Conservation (phyloP, 2,329 filamentous ascomycete species). For the Colletotrichum trifolii region DNA sequence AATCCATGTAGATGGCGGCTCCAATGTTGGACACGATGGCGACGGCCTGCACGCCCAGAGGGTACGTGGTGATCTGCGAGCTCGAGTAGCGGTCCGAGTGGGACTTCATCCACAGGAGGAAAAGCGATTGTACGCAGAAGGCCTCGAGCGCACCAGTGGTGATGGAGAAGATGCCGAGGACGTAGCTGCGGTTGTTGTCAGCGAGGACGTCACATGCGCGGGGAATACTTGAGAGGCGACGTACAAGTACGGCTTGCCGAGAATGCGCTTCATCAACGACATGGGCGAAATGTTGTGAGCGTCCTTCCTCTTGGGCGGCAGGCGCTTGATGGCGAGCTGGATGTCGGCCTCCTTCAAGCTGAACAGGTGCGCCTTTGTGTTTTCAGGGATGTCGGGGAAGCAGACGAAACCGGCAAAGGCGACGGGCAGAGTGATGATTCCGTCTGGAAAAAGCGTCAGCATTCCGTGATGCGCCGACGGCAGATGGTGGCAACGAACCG, state of each 20-base stretch:
- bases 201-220: neutral
- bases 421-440: constrained; percentile 63
- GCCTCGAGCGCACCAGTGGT: constrained; percentile 49
- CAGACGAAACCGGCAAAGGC: constrained; percentile 61
- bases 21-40: constrained; percentile 50
- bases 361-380: constrained; percentile 49
- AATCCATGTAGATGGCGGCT: constrained; percentile 48
- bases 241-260: constrained; percentile 44
- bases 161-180: constrained; percentile 51
- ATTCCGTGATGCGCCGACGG: neutral
- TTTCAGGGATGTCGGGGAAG: constrained; percentile 61
- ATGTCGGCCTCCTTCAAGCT: constrained; percentile 40
- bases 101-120: constrained; percentile 44
- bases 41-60: constrained; percentile 50
- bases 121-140: constrained; percentile 40
- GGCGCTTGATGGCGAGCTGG: constrained; percentile 42
- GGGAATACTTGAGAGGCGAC: neutral
- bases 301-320: constrained; percentile 46
- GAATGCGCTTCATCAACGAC: constrained; percentile 43
- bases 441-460: constrained; percentile 45
- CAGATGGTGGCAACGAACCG: constrained; percentile 1
- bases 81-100: constrained; percentile 39
- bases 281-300: constrained; percentile 47
- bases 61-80: constrained; percentile 49
- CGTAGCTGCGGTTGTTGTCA: constrained; percentile 43